These are phyloP conservation scores for Dendrostoma leiphaemia DNA, from an alignment of 2,329 filamentous ascomycete genomes.

Conservation along the genomic window DNA sequence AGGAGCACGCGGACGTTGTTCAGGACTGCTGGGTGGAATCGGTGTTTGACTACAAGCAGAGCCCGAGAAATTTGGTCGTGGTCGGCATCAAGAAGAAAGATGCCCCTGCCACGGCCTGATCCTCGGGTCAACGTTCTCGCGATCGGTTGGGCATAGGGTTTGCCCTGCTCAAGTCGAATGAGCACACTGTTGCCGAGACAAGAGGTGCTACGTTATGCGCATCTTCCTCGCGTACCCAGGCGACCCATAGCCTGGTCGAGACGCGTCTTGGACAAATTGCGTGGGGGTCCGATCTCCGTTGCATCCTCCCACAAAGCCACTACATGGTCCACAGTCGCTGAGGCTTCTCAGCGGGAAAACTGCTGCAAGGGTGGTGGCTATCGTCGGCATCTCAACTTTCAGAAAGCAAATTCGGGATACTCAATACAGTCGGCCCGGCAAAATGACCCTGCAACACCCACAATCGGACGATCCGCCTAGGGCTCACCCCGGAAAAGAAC, in stretches of 20 bases:
- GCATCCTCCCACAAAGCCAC: neutral
- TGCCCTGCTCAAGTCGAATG: no score
- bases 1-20: constrained; percentile 70
- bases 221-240: neutral
- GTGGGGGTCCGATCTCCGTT: neutral
- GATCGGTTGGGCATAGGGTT: neutral
- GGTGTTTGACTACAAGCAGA: constrained; percentile 84
- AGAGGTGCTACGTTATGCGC: neutral
- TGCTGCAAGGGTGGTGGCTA: constrained; percentile 3
- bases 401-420: neutral
- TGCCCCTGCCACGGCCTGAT: neutral
- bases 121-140: no score
- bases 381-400: constrained; percentile 7
- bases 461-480: neutral
- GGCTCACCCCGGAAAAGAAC: neutral
- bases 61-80: constrained; percentile 88
- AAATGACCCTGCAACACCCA: neutral
- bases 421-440: neutral
- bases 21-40: constrained; percentile 84
- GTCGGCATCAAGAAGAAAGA: constrained; percentile 72
- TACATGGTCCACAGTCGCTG: neutral
- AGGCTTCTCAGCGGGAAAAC: neutral
- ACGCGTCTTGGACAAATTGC: neutral
- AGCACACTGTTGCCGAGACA: neutral
- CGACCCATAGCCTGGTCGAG: neutral